Base-by-base conservation (phyloP, 164 flowering plant genomes). In the Aristolochia contorta region DNA sequence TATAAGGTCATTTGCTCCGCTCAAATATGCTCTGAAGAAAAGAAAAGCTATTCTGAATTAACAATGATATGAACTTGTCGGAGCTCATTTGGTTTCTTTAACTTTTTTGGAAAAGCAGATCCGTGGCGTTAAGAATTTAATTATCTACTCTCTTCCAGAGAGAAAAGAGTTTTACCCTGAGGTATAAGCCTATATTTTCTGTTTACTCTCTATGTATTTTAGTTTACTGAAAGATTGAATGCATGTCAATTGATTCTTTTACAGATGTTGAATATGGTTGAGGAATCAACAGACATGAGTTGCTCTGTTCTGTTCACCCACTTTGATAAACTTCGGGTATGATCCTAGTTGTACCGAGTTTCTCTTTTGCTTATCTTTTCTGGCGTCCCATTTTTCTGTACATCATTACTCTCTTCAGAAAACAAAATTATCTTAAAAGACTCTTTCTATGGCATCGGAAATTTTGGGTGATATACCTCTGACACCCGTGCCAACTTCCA, bases 161-260 rank as follows among this genome's bases (percentile, higher is more conserved):
- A 77, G 96, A 60, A 88, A 85, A 66, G 97, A 93, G 58, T 88
- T 93, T 64, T 93, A 88, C 73, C 91, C 89, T 54, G 97, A 93
- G 96, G 99, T 89, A 59, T 67, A 46, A 41, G 51, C 20, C 1
- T 23, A 37, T 8, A 25, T 24, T 24, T 21, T 53, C 12, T 30
- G 48, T 20, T 18, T 15, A 3, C 33, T 22, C 18, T 61, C 49
- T 33, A 16, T 37, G 9, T 27, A 27, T 1, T 57, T 12, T 51
- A 45, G 9, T 1, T 14, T 14, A 30, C 37, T 33, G 54, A 19
- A 15, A 20, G 16, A 16, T 32, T 20, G 12, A 46, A 58, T 16
- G 22, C 20, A 5, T 30, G 7, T 12, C 1, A 21, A 19, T 48
- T 59, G 25, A 19, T 45, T 27, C 41, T 63, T 20, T 67, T 72